Evolutionary conservation across 345 rosid species (phyloP).

Genomic region (Arabidopsis arenosa): DNA sequence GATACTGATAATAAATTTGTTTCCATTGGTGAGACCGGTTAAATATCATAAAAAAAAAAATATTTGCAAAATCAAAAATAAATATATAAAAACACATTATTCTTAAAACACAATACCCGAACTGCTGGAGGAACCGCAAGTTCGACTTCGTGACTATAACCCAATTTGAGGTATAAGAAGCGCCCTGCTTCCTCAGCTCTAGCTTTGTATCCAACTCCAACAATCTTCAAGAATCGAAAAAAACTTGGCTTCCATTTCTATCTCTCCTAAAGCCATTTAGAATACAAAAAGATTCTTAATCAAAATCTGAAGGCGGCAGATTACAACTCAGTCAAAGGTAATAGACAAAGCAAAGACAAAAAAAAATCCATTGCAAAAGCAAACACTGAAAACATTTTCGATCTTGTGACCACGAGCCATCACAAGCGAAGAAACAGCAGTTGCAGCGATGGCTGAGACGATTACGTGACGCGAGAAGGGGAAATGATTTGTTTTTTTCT

Average conservation of each 20-base stretch:
- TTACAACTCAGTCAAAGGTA: slow-evolving; percentile 25
- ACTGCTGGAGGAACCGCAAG: slow-evolving; percentile 79
- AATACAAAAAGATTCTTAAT: no score
- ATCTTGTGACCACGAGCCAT: no score
- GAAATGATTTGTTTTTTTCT: no score
- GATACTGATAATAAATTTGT: no score
- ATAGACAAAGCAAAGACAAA: neutral
- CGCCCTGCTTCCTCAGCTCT: slow-evolving; percentile 73
- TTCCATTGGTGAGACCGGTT: no score
- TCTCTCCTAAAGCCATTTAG: neutral
- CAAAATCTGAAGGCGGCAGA: neutral
- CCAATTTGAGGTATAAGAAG: slow-evolving; percentile 67
- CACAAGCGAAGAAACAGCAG: no score
- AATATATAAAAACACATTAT: slow-evolving; percentile 59
- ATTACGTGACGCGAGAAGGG: no score
- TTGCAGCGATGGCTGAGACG: no score
- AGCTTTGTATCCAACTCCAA: slow-evolving; percentile 89
- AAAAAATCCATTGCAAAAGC: slow-evolving; percentile 18
- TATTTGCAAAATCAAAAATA: no score
- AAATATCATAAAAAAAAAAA: no score
- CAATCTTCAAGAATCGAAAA: slow-evolving; percentile 71
- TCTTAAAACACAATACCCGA: slow-evolving; percentile 84
- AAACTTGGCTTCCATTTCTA: slow-evolving; percentile 67
- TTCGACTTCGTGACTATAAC: slow-evolving; percentile 89
- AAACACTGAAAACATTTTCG: neutral